Evolutionary conservation across 306 rosid genomes (phyloP), one percentile per base, ranked within the genome.

Genomic region (Lupinus albus): DNA sequence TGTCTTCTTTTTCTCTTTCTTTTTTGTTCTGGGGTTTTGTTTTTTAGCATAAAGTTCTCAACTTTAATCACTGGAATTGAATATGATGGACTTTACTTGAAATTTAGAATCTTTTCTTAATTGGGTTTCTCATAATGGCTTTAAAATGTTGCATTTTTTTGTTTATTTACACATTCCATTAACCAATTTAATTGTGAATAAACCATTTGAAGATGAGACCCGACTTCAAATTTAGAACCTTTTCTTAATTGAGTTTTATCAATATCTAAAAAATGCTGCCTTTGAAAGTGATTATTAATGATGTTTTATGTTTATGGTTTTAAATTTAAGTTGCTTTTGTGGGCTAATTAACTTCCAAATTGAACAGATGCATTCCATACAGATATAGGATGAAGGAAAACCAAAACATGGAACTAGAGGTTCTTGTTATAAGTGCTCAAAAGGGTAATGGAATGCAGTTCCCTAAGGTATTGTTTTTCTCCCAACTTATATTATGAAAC

Each of bases 301-400:
- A 32, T 32, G 35, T 32, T 32, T 32, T 4, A 6, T 6, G 10
- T 32, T 45, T 11, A 0, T 7, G 48, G 28, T 25, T 39, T 47
- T 62, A 30, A 13, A 15, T 36, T 62, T 61, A 11, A 18, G 50
- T n/a, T 32, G 51, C 5, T 64, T 44, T 8, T 49, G 0, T 52
- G 5, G n/a, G 5, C 30, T 2, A 1, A 13, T 11, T 3, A 18
- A 2, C 53, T 77, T 69, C 66, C 60, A 3, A 76, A 78, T 48
- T 79, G 62, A 77, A 78, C 93, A 92, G 98, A 73, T 92, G 98
- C 84, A 83, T 92, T 35, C 98, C 98, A 4, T 92, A 92, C 47
- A 86, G 96, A 79, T 92, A 76, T 65, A 85, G 71, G 64, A 59
- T 66, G 45, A 74, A 57, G 38, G 86, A 54, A 79, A 72, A 74